These are phyloP conservation scores for Emericellopsis terricola DNA, from an alignment of 495 filamentous ascomycete species.

Conservation along the genomic window DNA sequence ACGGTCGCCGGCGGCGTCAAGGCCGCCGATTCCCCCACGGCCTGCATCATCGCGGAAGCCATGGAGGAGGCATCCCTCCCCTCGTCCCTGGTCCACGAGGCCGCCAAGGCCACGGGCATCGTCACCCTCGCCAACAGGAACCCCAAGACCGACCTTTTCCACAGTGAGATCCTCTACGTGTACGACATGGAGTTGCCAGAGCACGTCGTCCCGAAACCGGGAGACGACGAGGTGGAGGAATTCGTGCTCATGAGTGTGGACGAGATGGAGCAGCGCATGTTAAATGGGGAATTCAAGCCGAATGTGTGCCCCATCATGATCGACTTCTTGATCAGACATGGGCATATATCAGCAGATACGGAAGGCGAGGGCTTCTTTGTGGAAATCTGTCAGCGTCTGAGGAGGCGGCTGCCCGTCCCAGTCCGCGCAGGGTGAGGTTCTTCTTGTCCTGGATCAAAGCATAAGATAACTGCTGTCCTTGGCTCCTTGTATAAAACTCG, in stretches of 20 bases:
- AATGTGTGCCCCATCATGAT: slow-evolving; percentile 30
- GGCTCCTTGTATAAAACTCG: too few species aligned
- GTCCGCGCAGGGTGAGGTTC: too few species aligned
- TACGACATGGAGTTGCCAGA: slow-evolving; percentile 28
- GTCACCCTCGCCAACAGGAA: slow-evolving; percentile 21
- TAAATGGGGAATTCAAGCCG: slow-evolving; percentile 32
- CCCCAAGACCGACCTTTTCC: slow-evolving; percentile 35
- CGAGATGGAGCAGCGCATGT: slow-evolving; percentile 24
- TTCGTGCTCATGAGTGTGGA: slow-evolving; percentile 29
- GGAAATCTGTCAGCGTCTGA: slow-evolving; percentile 28
- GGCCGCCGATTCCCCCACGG: slow-evolving; percentile 20
- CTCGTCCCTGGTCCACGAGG: slow-evolving; percentile 10
- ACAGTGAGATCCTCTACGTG: slow-evolving; percentile 26
- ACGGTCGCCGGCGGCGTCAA: slow-evolving; percentile 37
- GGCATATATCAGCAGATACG: slow-evolving; percentile 19
- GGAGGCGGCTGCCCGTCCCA: slow-evolving; percentile 18
- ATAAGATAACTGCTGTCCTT: too few species aligned
- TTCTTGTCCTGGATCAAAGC: too few species aligned
- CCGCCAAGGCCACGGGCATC: slow-evolving; percentile 15
- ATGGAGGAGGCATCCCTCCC: slow-evolving; percentile 34
- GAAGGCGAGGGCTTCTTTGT: slow-evolving; percentile 31
- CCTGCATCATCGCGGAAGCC: slow-evolving; percentile 33
- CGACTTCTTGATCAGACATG: slow-evolving; percentile 37
- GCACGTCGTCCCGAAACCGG: slow-evolving; percentile 19
- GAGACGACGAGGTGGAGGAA: slow-evolving; percentile 33